Evolutionary conservation across 2,329 filamentous ascomycete genomes (phyloP).

Genomic region (Emericellopsis cladophorae): DNA sequence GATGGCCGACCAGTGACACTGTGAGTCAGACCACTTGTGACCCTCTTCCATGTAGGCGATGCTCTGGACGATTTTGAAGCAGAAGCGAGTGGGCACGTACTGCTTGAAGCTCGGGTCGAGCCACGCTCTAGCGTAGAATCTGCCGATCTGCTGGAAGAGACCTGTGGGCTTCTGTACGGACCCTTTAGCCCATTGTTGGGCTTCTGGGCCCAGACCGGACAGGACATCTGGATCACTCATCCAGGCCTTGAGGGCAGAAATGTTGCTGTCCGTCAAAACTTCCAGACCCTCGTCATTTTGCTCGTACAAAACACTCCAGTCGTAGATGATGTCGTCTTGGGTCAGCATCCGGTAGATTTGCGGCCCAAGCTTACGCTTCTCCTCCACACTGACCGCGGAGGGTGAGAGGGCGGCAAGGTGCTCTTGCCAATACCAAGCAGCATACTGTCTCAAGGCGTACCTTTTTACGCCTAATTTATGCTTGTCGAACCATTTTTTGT

Average conservation of each 20-base stretch:
- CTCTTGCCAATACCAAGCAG: constrained; percentile 32
- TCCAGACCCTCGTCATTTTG: constrained; percentile 28
- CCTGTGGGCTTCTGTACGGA: constrained; percentile 12
- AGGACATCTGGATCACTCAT: constrained; percentile 19
- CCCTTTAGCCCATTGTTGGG: constrained; percentile 15
- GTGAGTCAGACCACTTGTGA: constrained; percentile 21
- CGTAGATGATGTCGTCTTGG: constrained; percentile 19
- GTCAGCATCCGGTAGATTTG: constrained; percentile 23
- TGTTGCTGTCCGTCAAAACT: constrained; percentile 25
- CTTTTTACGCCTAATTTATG: constrained; percentile 12
- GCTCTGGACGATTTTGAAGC: constrained; percentile 28
- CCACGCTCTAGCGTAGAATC: constrained; percentile 24
- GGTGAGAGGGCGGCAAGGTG: constrained; percentile 22
- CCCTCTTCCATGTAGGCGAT: constrained; percentile 25
- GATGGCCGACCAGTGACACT: constrained; percentile 21
- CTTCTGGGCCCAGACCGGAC: constrained; percentile 13
- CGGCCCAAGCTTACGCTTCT: constrained; percentile 19
- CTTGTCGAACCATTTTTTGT: constrained; percentile 15
- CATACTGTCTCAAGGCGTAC: constrained; percentile 22
- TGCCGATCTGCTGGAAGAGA: constrained; percentile 23
- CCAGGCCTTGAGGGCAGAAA: constrained; percentile 21
- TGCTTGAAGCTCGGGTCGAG: constrained; percentile 17
- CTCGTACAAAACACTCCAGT: constrained; percentile 26
- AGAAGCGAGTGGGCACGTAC: constrained; percentile 26
- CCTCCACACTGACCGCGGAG: constrained; percentile 7